Conservation (phyloP, 2,329 filamentous ascomycete species). For the Lecanicillium sp. region DNA sequence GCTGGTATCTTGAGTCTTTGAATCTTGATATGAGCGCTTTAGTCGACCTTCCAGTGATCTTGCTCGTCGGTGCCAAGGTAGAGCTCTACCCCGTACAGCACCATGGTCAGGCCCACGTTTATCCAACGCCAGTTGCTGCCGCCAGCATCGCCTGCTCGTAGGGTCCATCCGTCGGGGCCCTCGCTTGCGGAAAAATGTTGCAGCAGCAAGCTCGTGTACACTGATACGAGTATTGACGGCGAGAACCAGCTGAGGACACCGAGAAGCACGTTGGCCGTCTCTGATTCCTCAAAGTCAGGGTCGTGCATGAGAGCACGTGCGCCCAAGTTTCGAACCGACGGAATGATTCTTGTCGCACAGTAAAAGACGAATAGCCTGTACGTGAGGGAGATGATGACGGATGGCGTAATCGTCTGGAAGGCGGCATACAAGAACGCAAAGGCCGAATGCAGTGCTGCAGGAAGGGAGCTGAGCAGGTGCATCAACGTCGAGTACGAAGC, state of each 20-base stretch:
- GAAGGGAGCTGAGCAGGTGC: slow-evolving; percentile 75
- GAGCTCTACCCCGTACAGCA: slow-evolving; percentile 81
- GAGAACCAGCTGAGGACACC: slow-evolving; percentile 89
- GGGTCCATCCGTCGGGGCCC: slow-evolving; percentile 70
- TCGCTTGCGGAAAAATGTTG: slow-evolving; percentile 85
- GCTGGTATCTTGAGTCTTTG: slow-evolving; percentile 19
- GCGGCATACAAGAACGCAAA: slow-evolving; percentile 85
- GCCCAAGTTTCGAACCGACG: slow-evolving; percentile 80
- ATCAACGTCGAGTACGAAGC: slow-evolving; percentile 90
- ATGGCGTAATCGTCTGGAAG: slow-evolving; percentile 90
- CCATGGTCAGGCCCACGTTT: slow-evolving; percentile 84
- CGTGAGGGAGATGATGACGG: slow-evolving; percentile 87
- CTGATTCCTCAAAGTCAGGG: slow-evolving; percentile 75
- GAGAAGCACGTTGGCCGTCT: slow-evolving; percentile 71
- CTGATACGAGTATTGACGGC: slow-evolving; percentile 86
- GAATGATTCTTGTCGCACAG: slow-evolving; percentile 90
- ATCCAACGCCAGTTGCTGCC: slow-evolving; percentile 91
- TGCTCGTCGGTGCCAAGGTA: slow-evolving; percentile 78
- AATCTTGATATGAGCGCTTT: slow-evolving; percentile 11
- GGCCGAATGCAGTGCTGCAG: slow-evolving; percentile 71
- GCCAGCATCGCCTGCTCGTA: slow-evolving; percentile 68
- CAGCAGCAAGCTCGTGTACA: slow-evolving; percentile 91
- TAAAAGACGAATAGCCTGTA: slow-evolving; percentile 96
- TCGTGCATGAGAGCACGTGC: slow-evolving; percentile 77
- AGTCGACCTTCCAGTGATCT: slow-evolving; percentile 95